Conservation (phyloP, 306 rosid species). For the Amphicarpaea edgeworthii region DNA sequence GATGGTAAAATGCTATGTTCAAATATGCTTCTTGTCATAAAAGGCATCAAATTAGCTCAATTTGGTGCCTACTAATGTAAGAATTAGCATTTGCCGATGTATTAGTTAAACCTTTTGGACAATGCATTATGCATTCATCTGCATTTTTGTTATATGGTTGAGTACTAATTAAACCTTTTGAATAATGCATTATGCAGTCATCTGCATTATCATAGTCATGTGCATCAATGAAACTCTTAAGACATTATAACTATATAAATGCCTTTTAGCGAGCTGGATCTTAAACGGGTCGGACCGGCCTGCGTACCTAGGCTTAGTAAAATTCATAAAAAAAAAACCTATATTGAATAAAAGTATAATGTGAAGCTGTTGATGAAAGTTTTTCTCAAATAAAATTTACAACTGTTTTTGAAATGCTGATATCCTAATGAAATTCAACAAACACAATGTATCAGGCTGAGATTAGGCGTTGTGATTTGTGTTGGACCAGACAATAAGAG, state of each 20-base stretch:
- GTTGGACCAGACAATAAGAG: too few relatives aligned
- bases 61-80: conserved; percentile 28
- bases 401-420: too few relatives aligned
- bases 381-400: too few relatives aligned
- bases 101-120: neutral
- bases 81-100: conserved; percentile 16
- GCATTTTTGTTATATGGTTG: neutral
- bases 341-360: too few relatives aligned
- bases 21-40: conserved; percentile 38
- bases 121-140: neutral
- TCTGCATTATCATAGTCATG: neutral
- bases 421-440: too few relatives aligned
- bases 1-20: conserved; percentile 26
- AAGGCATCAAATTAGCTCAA: conserved; percentile 17
- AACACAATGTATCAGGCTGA: too few relatives aligned
- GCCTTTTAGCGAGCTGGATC: too few relatives aligned
- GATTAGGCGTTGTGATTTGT: too few relatives aligned
- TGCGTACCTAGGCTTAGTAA: too few relatives aligned
- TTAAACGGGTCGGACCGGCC: too few relatives aligned
- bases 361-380: too few relatives aligned
- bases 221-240: neutral
- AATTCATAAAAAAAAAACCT: too few relatives aligned
- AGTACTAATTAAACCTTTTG: neutral
- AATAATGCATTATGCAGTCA: neutral
- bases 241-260: neutral